phyloP scores from a whole-genome alignment of 768 basidiomycete species.

The Mycena filopes region DNA sequence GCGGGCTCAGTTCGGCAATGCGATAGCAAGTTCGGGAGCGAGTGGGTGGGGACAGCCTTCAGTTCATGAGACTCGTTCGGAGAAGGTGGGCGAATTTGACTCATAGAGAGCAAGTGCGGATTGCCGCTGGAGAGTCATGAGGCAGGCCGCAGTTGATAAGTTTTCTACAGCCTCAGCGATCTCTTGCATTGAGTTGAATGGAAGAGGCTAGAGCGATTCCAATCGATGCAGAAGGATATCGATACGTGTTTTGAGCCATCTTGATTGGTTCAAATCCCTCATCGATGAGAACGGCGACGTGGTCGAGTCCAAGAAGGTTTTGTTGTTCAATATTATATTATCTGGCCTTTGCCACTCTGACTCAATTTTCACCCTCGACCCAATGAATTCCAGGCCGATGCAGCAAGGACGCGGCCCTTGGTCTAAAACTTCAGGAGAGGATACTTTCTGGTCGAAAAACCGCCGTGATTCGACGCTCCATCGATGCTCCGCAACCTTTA shows the following conservation, averaged over 20 bases:
- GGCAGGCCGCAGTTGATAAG: no score
- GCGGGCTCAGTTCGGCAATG: not conserved
- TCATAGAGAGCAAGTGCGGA: not conserved
- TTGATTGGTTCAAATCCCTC: slow-evolving; percentile 7
- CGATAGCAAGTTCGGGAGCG: not conserved
- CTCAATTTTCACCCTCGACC: not conserved
- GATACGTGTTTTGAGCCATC: slow-evolving; percentile 2
- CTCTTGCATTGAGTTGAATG: not conserved
- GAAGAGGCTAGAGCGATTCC: not conserved
- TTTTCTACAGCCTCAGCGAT: no score
- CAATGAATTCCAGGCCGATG: not conserved
- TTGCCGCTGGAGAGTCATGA: not conserved
- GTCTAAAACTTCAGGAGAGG: no score
- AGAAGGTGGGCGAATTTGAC: no score
- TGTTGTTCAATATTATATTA: slow-evolving; percentile 5
- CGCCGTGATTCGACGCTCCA: not conserved
- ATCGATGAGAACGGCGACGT: slow-evolving; percentile 20
- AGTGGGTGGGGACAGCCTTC: not conserved
- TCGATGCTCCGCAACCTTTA: not conserved
- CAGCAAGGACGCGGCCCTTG: no score
- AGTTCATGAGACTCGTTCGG: not conserved
- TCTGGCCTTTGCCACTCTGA: not conserved
- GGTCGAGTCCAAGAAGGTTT: not conserved
- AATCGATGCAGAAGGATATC: slow-evolving; percentile 19
- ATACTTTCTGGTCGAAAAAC: no score